Conservation (phyloP, 495 filamentous ascomycete genomes). For the Apiosordaria backusii region DNA sequence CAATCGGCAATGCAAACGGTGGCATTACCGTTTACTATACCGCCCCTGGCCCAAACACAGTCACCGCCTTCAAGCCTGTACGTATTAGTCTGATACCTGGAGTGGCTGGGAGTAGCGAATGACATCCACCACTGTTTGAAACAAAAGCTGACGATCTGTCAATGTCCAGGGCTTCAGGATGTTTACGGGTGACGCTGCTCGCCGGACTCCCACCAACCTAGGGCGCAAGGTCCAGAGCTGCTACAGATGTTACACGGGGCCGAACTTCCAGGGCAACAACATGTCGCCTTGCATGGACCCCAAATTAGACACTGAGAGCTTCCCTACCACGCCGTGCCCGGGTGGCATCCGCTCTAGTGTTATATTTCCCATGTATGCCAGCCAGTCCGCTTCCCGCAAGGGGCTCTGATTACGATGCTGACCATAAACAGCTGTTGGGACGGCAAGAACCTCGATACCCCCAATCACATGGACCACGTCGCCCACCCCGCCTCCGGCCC, state of each 20-base stretch:
- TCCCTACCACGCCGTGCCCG: slow-evolving; percentile 38
- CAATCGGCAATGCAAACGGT: slow-evolving; percentile 23
- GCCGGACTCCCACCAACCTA: slow-evolving; percentile 30
- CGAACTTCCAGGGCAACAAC: slow-evolving; percentile 44
- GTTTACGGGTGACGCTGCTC: slow-evolving; percentile 44
- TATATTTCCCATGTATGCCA: slow-evolving; percentile 49
- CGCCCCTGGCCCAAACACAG: slow-evolving; percentile 34
- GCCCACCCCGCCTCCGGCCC: slow-evolving; percentile 44
- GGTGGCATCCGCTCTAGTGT: slow-evolving; percentile 50
- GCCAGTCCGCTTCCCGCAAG: no score
- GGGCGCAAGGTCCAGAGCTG: slow-evolving; percentile 40
- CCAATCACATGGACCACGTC: slow-evolving; percentile 48
- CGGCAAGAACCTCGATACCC: slow-evolving; percentile 49
- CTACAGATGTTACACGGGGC: slow-evolving; percentile 46
- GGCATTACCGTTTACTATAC: slow-evolving; percentile 35
- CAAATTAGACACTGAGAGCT: slow-evolving; percentile 39
- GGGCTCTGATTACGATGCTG: no score
- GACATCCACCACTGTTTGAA: neutral
- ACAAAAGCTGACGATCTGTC: neutral
- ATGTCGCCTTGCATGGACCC: slow-evolving; percentile 38
- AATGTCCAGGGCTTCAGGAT: slow-evolving; percentile 47
- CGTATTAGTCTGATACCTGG: no score
- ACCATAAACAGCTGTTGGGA: slow-evolving; percentile 46
- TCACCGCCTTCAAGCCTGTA: slow-evolving; percentile 50
- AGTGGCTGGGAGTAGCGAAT: no score